Percentiles rank a stretch among this genome's conserved stretches.
Conservation (phyloP, 352 stramenopile genomes). For the Thalassiosira hispida region DNA sequence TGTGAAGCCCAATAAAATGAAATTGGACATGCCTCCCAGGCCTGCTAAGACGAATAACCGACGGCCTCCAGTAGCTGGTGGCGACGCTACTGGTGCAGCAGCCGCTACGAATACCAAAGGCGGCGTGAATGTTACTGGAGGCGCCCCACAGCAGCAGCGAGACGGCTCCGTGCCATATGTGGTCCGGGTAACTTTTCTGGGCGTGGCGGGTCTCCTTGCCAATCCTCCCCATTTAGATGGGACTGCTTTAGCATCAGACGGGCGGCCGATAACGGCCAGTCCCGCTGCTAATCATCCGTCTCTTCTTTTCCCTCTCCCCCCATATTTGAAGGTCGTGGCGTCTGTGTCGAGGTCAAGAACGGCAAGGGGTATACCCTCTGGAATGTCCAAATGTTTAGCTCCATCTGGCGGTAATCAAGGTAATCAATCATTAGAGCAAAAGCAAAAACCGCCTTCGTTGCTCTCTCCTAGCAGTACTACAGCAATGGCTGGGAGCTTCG, state of each 20-base stretch:
- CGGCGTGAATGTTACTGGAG: neutral
- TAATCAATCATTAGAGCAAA: too few species aligned
- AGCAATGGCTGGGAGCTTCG: neutral
- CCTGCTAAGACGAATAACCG: neutral
- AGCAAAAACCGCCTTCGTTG: neutral
- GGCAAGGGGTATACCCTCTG: conserved; percentile 39
- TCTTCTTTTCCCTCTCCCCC: conserved; percentile 30
- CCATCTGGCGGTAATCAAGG: neutral
- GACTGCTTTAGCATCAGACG: neutral
- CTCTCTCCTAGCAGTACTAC: neutral
- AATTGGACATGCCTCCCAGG: neutral
- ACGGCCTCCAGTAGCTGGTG: neutral
- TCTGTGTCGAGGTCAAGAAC: conserved; percentile 34
- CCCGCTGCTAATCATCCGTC: conserved; percentile 12
- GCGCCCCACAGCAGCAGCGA: neutral
- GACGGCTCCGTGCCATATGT: conserved; percentile 29
- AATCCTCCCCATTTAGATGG: conserved; percentile 4
- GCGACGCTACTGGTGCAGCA: neutral
- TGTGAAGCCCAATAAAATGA: conserved; percentile 1
- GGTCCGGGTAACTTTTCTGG: conserved; percentile 48
- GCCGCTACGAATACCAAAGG: neutral
- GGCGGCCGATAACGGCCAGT: neutral
- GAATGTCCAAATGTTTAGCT: conserved; percentile 21
- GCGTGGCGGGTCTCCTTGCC: conserved; percentile 32
- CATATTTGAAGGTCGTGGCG: conserved; percentile 26